Evolutionary conservation across 148 eudicot genomes (phyloP).

Genomic region (Mesembryanthemum crystallinum): DNA sequence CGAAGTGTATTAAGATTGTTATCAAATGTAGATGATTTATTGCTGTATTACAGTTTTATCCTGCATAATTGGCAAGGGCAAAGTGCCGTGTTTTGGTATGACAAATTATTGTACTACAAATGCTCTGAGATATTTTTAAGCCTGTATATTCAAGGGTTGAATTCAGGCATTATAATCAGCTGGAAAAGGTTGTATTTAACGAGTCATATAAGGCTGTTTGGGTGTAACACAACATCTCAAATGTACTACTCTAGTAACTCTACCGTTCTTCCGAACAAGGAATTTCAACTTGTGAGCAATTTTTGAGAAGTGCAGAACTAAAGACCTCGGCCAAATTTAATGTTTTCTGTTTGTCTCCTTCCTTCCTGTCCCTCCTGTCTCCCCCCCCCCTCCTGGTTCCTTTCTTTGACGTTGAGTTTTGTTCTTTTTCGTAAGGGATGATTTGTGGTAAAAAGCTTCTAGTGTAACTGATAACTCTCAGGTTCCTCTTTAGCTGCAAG

Average conservation of each 20-base stretch:
- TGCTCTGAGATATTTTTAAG: neutral
- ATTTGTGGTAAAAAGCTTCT: neutral
- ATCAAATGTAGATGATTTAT: neutral
- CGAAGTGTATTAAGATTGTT: neutral
- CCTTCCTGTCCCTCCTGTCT: neutral
- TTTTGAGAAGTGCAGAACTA: too few relatives aligned
- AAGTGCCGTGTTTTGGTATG: neutral
- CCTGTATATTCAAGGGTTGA: too few relatives aligned
- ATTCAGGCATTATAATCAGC: too few relatives aligned
- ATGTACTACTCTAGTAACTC: neutral
- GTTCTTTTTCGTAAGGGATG: neutral
- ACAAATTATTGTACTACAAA: neutral
- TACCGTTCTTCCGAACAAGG: too few relatives aligned
- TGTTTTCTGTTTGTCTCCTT: neutral
- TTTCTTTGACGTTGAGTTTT: neutral
- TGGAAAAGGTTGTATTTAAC: neutral
- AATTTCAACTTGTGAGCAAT: neutral
- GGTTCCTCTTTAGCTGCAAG: neutral
- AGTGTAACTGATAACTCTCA: neutral
- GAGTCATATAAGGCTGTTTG: neutral
- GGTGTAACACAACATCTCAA: neutral
- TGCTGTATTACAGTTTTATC: neutral
- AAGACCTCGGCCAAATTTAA: neutral
- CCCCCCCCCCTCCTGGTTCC: too few relatives aligned
- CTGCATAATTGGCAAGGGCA: too few relatives aligned